A percentile compares a stretch with the other conserved stretches of the same genome.
Evolutionary conservation across 202 grass and related monocot species (phyloP).

Genomic region (Setaria italica): DNA sequence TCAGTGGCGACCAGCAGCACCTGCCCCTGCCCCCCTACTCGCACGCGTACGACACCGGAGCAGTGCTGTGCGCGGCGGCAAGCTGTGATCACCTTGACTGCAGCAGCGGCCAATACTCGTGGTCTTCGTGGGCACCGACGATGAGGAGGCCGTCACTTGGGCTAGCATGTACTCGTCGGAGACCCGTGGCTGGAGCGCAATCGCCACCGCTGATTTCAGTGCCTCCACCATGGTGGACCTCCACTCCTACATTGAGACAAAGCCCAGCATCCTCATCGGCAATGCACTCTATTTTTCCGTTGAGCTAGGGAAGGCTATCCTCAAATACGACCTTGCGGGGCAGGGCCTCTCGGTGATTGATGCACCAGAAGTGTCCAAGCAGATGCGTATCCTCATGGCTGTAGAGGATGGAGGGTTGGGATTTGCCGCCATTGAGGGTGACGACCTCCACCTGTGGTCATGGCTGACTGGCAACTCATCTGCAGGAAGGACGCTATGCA

Average conservation of each 20-base stretch:
- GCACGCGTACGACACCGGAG: too few relatives aligned
- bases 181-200: neutral
- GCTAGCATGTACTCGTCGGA: neutral
- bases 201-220: neutral
- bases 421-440: neutral
- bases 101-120: neutral
- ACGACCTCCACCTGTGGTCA: neutral
- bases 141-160: neutral
- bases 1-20: neutral
- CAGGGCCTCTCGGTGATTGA: neutral
- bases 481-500: neutral
- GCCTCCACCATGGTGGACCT: too few relatives aligned
- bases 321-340: neutral
- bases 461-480: neutral
- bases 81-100: neutral
- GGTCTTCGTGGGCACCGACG: neutral
- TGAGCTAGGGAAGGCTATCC: neutral
- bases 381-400: neutral
- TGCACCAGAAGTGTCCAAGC: accelerated
- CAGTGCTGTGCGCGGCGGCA: neutral
- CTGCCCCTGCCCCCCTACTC: neutral
- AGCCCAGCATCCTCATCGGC: neutral
- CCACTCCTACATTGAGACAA: neutral
- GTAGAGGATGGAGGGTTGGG: neutral
- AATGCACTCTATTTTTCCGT: neutral